Evolutionary conservation across 148 eudicot species (phyloP).

Genomic region (Silene latifolia): DNA sequence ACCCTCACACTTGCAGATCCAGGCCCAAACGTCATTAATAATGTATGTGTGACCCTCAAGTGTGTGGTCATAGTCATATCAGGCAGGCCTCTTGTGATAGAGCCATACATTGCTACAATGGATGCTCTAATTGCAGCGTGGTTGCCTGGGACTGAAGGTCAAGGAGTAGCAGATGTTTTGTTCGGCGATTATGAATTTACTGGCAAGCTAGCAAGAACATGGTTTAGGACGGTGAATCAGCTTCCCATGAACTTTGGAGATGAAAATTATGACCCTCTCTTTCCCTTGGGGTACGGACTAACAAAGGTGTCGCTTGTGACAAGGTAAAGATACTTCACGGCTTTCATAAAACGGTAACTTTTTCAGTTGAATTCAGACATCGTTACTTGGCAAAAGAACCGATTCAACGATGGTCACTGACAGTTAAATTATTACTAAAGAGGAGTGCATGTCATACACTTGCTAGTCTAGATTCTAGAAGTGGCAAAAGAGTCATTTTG

Average conservation of each 20-base stretch:
- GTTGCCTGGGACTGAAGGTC: constrained; percentile 81
- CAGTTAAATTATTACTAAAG: no score
- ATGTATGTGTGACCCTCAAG: constrained; percentile 54
- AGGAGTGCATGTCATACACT: background rate
- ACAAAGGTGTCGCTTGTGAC: constrained; percentile 34
- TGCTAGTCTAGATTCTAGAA: background rate
- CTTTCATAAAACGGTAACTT: background rate
- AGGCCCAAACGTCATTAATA: constrained; percentile 56
- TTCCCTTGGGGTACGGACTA: constrained; percentile 74
- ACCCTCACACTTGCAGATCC: constrained; percentile 61
- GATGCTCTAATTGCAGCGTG: constrained; percentile 80
- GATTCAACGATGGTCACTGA: background rate
- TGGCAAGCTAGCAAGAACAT: constrained; percentile 66
- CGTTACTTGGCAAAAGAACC: background rate
- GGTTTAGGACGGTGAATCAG: constrained; percentile 78
- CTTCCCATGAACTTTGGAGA: constrained; percentile 82
- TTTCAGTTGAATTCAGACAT: background rate
- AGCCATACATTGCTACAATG: constrained; percentile 54
- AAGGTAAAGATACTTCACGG: constrained; percentile 17
- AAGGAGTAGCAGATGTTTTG: constrained; percentile 72
- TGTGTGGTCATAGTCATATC: constrained; percentile 71
- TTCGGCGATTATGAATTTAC: constrained; percentile 72
- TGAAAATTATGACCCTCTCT: constrained; percentile 68
- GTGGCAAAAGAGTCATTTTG: background rate
- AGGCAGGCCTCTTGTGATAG: constrained; percentile 72